These are phyloP conservation scores for Picea glauca DNA, from an alignment of 75 land plant species.

Conservation along the genomic window DNA sequence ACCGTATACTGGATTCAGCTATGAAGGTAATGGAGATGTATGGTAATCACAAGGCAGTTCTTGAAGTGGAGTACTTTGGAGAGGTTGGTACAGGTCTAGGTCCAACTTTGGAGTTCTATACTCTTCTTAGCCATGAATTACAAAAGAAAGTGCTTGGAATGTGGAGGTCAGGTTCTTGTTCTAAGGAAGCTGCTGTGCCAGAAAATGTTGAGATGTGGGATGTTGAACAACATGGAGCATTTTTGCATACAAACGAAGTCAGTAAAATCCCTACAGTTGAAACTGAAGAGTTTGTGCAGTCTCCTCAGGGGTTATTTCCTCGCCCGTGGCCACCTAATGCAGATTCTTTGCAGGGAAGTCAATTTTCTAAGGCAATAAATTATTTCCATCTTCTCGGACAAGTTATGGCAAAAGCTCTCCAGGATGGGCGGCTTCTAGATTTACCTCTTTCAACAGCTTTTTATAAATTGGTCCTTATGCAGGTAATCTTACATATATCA, in stretches of 20 bases:
- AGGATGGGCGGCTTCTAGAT: constrained; percentile 84
- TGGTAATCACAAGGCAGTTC: constrained; percentile 34
- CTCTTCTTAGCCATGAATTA: constrained; percentile 81
- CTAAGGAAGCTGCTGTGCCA: neutral
- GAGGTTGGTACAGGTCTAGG: constrained; percentile 97
- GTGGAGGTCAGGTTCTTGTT: constrained; percentile 52
- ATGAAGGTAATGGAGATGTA: constrained; percentile 71
- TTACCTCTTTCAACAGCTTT: constrained; percentile 71
- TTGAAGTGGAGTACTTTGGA: constrained; percentile 81
- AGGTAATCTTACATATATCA: constrained; percentile 35
- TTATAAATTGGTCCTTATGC: constrained; percentile 69
- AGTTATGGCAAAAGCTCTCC: constrained; percentile 75
- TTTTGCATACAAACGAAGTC: neutral
- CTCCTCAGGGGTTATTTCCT: constrained; percentile 77
- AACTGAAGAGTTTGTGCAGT: constrained; percentile 14
- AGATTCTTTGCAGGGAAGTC: constrained; percentile 12
- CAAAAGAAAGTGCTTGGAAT: constrained; percentile 59
- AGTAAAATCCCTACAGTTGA: neutral
- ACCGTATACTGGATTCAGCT: constrained; percentile 74
- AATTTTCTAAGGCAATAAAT: constrained; percentile 37
- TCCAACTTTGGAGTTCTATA: constrained; percentile 94
- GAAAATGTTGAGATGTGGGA: neutral
- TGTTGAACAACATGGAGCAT: neutral
- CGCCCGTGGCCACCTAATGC: constrained; percentile 53
- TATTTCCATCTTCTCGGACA: constrained; percentile 70